phyloP scores from a whole-genome alignment of 1,139 yeast species.

The Torulaspora globosa region DNA sequence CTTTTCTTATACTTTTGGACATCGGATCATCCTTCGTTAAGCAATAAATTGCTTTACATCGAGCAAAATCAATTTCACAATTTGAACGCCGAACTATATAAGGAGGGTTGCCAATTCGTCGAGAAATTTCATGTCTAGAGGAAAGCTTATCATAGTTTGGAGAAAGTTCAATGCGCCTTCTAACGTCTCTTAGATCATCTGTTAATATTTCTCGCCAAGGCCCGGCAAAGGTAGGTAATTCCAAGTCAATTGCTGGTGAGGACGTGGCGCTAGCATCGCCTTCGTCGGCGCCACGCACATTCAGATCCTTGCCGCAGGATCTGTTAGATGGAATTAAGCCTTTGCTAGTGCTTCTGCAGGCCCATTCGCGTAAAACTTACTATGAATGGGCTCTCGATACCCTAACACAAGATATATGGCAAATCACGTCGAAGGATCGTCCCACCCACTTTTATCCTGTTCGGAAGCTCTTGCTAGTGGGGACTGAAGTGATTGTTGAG shows the following conservation, averaged over 20 bases:
- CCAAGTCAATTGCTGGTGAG: background rate
- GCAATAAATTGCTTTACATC: background rate
- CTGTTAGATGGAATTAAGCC: slow-evolving; percentile 17
- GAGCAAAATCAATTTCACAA: background rate
- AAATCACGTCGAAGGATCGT: slow-evolving; percentile 9
- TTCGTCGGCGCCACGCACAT: slow-evolving; percentile 3
- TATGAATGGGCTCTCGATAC: slow-evolving; percentile 17
- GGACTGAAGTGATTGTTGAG: slow-evolving; percentile 9
- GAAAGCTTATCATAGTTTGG: background rate
- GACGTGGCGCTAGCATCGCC: slow-evolving; percentile 1
- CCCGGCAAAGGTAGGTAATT: background rate
- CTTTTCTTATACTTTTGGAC: background rate
- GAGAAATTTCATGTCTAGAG: background rate
- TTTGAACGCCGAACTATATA: background rate
- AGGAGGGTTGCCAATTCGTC: background rate
- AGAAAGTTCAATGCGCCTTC: slow-evolving; percentile 1
- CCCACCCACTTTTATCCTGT: slow-evolving; percentile 9
- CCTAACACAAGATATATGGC: slow-evolving; percentile 9
- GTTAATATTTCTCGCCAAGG: slow-evolving; percentile 7
- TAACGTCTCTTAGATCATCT: slow-evolving; percentile 7
- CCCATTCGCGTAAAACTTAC: slow-evolving; percentile 19
- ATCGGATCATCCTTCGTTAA: background rate
- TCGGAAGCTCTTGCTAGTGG: slow-evolving; percentile 11
- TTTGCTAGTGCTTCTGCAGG: slow-evolving; percentile 18
- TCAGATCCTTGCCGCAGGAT: slow-evolving; percentile 20